Base-by-base conservation (phyloP, 2,329 filamentous ascomycete genomes). In the Fusarium sp. region DNA sequence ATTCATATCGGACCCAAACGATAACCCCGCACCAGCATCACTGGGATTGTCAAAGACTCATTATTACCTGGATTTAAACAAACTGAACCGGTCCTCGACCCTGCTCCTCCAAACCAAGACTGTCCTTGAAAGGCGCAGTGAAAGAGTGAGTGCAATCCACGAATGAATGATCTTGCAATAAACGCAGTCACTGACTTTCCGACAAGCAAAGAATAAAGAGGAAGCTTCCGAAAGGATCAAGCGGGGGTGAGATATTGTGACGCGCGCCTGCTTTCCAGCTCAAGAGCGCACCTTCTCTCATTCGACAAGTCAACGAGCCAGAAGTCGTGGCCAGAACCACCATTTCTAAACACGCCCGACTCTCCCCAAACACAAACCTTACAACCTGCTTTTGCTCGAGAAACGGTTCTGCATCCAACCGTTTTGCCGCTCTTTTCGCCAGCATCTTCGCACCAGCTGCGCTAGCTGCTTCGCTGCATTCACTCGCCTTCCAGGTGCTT, bases 251-350 rank as follows among this genome's bases (percentile, higher is more conserved):
- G 60, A n/a, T 52, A 32, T 32, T 17, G 52, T 43, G 57, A 25
- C 43, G 43, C 40, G 62, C 56, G 70, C 68, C 61, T 76, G 63
- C 70, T 64, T 64, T 47, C 40, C 40, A 38, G 72, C 66, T 50
- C 52, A 63, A 60, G 33, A 35, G 22, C 57, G 65, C 66, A 72
- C 72, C 69, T 71, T 67, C 73, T 68, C 61, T 60, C 57, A 22
- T 65, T 43, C 52, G n/a, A 52, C 27, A 47, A 22, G 22, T 15
- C 37, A 61, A 40, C 56, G 22, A 37, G 50, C 57, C 30, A 61
- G 17, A 45, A 45, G 40, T 35, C 32, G 57, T 69, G 65, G 38
- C 50, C 40, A 66, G 27, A 37, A 35, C 45, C 40, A 43, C 52
- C 20, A 37, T 57, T 33, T 54, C 69, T 64, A 58, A 56, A 66